Conservation (phyloP, 495 filamentous ascomycete genomes). For the Saxispiralis lemnorum region DNA sequence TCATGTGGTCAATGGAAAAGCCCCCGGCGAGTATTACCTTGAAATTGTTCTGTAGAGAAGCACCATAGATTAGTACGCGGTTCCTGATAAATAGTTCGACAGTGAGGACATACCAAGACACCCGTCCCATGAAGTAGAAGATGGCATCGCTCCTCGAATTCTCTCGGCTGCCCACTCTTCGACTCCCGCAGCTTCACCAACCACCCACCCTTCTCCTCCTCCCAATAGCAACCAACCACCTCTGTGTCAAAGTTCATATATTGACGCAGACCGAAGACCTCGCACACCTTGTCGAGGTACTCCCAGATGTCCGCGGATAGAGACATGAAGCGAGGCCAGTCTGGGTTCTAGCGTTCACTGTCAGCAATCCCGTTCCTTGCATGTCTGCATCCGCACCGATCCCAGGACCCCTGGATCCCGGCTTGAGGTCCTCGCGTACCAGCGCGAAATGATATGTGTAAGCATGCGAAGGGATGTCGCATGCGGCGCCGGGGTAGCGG, state of each 20-base stretch:
- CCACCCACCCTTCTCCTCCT: constrained; percentile 21
- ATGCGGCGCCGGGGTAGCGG: constrained; percentile 18
- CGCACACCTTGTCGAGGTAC: constrained; percentile 26
- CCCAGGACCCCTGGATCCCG: no score
- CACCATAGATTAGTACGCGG: constrained; percentile 19
- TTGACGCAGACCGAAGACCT: constrained; percentile 22
- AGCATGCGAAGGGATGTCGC: constrained; percentile 22
- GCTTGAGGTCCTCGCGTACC: no score
- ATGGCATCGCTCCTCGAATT: constrained; percentile 22
- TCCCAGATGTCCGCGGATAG: constrained; percentile 23
- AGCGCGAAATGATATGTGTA: constrained; percentile 24
- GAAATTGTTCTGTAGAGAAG: constrained; percentile 18
- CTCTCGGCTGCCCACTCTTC: constrained; percentile 12
- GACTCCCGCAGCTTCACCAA: constrained; percentile 19
- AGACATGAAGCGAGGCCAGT: constrained; percentile 26
- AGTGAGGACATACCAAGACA: constrained; percentile 13
- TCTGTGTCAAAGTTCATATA: constrained; percentile 24
- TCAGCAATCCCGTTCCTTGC: background rate
- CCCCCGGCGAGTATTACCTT: no score
- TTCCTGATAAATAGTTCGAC: constrained; percentile 18
- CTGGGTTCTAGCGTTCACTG: constrained; percentile 14
- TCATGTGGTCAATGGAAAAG: no score
- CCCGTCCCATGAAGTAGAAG: constrained; percentile 22
- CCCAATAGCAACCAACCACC: constrained; percentile 20
- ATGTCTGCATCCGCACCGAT: background rate